Evolutionary conservation across 345 rosid species (phyloP), one percentile per base, ranked within the genome.

Genomic region (Lagerstroemia speciosa): DNA sequence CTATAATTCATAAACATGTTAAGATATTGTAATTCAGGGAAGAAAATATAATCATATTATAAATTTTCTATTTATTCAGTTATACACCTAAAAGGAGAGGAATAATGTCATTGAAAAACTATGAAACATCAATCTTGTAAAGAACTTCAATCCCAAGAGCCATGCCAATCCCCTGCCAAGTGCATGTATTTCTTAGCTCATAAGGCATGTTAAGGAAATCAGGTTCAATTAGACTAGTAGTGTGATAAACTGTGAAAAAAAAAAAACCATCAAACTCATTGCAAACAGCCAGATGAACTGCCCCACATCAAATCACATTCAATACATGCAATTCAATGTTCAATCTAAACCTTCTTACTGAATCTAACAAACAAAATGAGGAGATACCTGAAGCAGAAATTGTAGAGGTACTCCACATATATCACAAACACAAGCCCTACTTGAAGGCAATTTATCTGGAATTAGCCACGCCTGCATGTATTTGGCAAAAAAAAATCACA

Each of bases 371-470:
- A 27, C 46, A 58, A 64, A 36, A 45, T 26, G 65, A 66, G 6
- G 17, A 22, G 14, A 24, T n/a, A 94, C 99, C 87, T 94, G 99
- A 70, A 91, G 86, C 70, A 91, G 69, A 78, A 94, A 94, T 46
- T 91, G 93, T 66, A 89, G 58, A n/a, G 95, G 96, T 37, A 86
- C 80, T 76, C 86, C 93, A 69, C 99, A 94, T 27, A 86, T 66
- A 74, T 85, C 99, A 71, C 97, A 94, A 1, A 78, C 50, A 73
- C 77, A 68, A 68, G 87, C 83, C 69, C 74, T 80, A 67, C 93
- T 90, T 19, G 88, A 73, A 5, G 99, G 97, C 55, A 94, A 81
- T 72, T 88, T 85, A 77, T 85, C 70, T 3, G 99, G 96, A 81
- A 88, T 89, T 78, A 94, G 73, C 96, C 99, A 94, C 2, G 97